Conservation (phyloP, 2,329 filamentous ascomycete genomes). For the Chalaropsis ovoidea region DNA sequence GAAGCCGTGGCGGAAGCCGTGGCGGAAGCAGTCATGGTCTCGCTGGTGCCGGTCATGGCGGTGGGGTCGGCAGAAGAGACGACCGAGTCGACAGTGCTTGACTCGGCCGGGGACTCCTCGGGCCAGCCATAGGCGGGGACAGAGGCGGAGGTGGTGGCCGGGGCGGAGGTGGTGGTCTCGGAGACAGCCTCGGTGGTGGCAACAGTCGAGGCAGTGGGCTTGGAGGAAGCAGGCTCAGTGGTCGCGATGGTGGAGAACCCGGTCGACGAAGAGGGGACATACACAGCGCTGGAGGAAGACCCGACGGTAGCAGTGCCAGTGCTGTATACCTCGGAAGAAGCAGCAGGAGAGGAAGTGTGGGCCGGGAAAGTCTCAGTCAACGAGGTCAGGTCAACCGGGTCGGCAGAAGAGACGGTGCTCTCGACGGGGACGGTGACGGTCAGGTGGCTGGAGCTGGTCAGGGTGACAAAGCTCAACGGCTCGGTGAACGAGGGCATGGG, state of each 20-base stretch:
- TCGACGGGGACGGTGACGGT: constrained; percentile 20
- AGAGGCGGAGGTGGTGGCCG: background rate
- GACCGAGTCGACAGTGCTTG: constrained; percentile 4
- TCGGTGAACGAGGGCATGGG: constrained; percentile 15
- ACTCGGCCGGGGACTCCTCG: background rate
- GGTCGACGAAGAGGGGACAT: background rate
- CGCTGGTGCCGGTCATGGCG: background rate
- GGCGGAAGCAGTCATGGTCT: background rate
- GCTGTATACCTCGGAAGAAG: constrained; percentile 9
- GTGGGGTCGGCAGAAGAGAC: constrained; percentile 22
- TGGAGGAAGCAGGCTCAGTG: background rate
- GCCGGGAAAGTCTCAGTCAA: background rate
- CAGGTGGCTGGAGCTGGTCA: constrained; percentile 20
- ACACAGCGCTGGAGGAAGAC: background rate
- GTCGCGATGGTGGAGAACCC: background rate
- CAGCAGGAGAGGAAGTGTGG: background rate
- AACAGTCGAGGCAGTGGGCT: constrained; percentile 7
- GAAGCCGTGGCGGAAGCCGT: background rate
- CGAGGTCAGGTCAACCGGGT: constrained; percentile 10
- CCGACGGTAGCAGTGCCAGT: background rate
- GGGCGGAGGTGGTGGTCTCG: constrained; percentile 16
- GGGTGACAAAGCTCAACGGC: constrained; percentile 21
- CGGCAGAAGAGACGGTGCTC: constrained; percentile 12
- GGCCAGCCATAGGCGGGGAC: constrained; percentile 12
- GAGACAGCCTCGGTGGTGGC: constrained; percentile 1